A percentile compares a stretch with the other conserved stretches of the same genome.
Evolutionary conservation across 306 rosid species (phyloP).

Genomic region (Glycine tomentella): DNA sequence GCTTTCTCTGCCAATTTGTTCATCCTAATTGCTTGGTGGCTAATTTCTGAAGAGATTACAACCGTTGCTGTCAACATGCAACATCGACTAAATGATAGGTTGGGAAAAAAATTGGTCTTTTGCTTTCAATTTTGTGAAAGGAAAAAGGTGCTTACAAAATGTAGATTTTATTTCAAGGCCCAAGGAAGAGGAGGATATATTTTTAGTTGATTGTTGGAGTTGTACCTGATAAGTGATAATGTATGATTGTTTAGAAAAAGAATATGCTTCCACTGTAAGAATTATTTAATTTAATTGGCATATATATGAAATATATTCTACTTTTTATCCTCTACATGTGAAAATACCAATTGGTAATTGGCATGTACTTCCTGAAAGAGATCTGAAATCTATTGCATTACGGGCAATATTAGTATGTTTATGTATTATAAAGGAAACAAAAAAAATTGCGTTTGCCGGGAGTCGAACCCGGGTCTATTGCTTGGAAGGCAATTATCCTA

Average conservation of each 20-base stretch:
- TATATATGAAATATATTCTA: constrained; percentile 9
- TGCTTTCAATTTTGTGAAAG: constrained; percentile 40
- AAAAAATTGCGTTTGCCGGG: constrained; percentile 45
- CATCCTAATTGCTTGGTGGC: constrained; percentile 34
- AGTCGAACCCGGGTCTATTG: too few relatives aligned
- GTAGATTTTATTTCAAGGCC: constrained; percentile 1
- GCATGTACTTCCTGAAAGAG: too few relatives aligned
- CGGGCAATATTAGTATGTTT: background rate
- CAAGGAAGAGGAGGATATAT: constrained; percentile 24
- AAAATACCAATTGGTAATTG: background rate
- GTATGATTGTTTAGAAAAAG: background rate
- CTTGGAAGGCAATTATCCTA: too few relatives aligned
- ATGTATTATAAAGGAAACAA: too few relatives aligned
- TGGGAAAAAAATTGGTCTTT: constrained; percentile 7
- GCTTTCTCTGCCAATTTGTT: constrained; percentile 25
- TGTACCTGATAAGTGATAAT: constrained; percentile 22
- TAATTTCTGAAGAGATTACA: constrained; percentile 27
- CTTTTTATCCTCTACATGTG: background rate
- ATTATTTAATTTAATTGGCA: constrained; percentile 14
- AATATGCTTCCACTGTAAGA: constrained; percentile 2
- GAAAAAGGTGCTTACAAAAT: constrained; percentile 26
- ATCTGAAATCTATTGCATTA: background rate
- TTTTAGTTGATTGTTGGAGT: constrained; percentile 28
- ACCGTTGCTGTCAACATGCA: constrained; percentile 12
- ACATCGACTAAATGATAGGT: constrained; percentile 34